Evolutionary conservation across 106 monocot genomes (phyloP).

Genomic region (Phalaenopsis equestris): DNA sequence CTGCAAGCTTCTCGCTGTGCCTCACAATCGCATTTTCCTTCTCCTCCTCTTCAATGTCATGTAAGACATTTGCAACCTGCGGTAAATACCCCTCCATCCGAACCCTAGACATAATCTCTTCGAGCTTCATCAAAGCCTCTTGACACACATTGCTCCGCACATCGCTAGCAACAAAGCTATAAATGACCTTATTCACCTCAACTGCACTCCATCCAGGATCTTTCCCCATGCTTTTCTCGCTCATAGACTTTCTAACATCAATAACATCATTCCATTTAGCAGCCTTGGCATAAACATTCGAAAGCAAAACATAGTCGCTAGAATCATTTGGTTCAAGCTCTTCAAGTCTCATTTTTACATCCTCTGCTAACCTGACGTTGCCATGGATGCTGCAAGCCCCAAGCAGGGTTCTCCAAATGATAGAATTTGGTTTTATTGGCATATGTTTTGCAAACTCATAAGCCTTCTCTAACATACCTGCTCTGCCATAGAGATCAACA

Average conservation of each 20-base stretch:
- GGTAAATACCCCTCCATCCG: slow-evolving; percentile 34
- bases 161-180: slow-evolving; percentile 32
- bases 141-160: slow-evolving; percentile 5
- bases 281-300: slow-evolving; percentile 43
- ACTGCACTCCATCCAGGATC: slow-evolving; percentile 64
- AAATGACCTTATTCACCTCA: slow-evolving; percentile 32
- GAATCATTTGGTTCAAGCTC: slow-evolving; percentile 48
- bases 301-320: slow-evolving; percentile 42
- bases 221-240: slow-evolving; percentile 27
- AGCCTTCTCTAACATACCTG: slow-evolving; percentile 54
- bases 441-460: slow-evolving; percentile 34
- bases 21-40: slow-evolving; percentile 28
- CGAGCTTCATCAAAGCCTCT: slow-evolving; percentile 32
- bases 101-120: slow-evolving; percentile 34
- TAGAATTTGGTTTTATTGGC: slow-evolving; percentile 44
- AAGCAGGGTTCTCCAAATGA: slow-evolving; percentile 67
- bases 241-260: slow-evolving; percentile 38
- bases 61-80: slow-evolving; percentile 31
- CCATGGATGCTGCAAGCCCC: slow-evolving; percentile 72
- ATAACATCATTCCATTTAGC: slow-evolving; percentile 55
- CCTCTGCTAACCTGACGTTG: slow-evolving; percentile 38
- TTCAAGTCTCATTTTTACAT: slow-evolving; percentile 28
- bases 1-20: slow-evolving; percentile 70
- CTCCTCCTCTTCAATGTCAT: slow-evolving; percentile 57
- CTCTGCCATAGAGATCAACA: slow-evolving; percentile 64